These are phyloP conservation scores for Salix viminalis DNA, from an alignment of 345 rosid species.

Conservation along the genomic window DNA sequence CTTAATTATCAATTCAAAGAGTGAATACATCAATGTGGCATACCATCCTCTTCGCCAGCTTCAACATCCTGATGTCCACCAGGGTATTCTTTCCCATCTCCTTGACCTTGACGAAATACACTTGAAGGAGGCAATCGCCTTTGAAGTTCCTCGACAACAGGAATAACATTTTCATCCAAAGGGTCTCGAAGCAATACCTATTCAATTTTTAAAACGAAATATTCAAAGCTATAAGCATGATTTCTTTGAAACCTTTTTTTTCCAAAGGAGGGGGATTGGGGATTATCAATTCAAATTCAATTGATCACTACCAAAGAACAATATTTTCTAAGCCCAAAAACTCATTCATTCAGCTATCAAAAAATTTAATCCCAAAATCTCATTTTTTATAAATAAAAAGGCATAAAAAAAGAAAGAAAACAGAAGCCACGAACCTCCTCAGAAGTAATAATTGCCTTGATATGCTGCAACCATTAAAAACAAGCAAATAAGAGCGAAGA, in stretches of 20 bases:
- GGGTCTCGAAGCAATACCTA: slow-evolving; percentile 93
- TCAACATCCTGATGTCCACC: slow-evolving; percentile 58
- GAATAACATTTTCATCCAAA: slow-evolving; percentile 66
- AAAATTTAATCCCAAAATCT: background rate
- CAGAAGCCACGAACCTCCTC: slow-evolving; percentile 63
- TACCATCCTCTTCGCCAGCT: slow-evolving; percentile 89
- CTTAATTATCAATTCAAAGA: background rate
- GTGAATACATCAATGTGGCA: background rate
- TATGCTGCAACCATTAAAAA: slow-evolving; percentile 51
- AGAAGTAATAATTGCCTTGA: slow-evolving; percentile 90
- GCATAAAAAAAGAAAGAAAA: background rate
- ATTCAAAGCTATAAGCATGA: slow-evolving; percentile 3
- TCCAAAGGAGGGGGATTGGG: background rate
- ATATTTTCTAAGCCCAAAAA: background rate
- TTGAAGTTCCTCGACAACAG: slow-evolving; percentile 86
- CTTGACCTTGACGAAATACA: slow-evolving; percentile 37
- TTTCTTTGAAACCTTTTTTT: background rate
- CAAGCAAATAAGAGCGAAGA: background rate
- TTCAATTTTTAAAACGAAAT: background rate
- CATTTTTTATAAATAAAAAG: background rate
- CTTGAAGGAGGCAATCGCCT: slow-evolving; percentile 56
- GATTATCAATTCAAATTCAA: background rate
- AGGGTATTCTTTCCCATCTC: slow-evolving; percentile 42
- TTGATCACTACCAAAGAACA: background rate
- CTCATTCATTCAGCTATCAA: background rate